Evolutionary conservation across 2,329 filamentous ascomycete species (phyloP).

Genomic region (Cercospora berteroae): DNA sequence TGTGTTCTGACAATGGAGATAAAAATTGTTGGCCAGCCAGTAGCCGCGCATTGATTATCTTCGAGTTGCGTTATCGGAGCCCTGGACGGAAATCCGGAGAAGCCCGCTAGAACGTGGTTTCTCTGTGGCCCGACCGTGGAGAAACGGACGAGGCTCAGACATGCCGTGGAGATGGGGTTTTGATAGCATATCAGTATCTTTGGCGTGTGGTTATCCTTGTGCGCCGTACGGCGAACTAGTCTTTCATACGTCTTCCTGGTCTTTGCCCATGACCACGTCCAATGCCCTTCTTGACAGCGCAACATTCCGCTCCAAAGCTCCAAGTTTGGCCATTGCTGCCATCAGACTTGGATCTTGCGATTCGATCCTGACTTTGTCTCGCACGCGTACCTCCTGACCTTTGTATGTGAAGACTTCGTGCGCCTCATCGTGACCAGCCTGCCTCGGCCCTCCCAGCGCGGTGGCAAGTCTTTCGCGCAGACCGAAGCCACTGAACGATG

Average conservation of each 20-base stretch:
- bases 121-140: conserved; percentile 2
- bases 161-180: conserved; percentile 2
- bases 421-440: conserved; percentile 60
- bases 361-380: conserved; percentile 86
- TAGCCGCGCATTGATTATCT: conserved; percentile 18
- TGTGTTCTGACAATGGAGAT: neutral
- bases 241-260: conserved; percentile 39
- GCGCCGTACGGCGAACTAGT: neutral
- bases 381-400: conserved; percentile 73
- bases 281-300: conserved; percentile 68
- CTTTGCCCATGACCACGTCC: conserved; percentile 72
- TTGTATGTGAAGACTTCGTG: conserved; percentile 71
- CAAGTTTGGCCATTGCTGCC: conserved; percentile 78
- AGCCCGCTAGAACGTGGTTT: neutral
- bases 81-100: conserved; percentile 8
- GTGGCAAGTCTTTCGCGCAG: conserved; percentile 56
- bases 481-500: conserved; percentile 55
- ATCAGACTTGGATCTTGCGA: conserved; percentile 85
- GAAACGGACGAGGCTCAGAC: neutral
- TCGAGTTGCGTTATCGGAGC: conserved; percentile 11
- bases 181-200: neutral
- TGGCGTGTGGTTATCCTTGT: neutral
- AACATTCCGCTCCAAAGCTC: conserved; percentile 71
- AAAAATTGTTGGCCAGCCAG: conserved; percentile 17
- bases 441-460: conserved; percentile 44